These are phyloP conservation scores for Rubia occidens DNA, from an alignment of 305 asterid genomes.

Conservation along the genomic window DNA sequence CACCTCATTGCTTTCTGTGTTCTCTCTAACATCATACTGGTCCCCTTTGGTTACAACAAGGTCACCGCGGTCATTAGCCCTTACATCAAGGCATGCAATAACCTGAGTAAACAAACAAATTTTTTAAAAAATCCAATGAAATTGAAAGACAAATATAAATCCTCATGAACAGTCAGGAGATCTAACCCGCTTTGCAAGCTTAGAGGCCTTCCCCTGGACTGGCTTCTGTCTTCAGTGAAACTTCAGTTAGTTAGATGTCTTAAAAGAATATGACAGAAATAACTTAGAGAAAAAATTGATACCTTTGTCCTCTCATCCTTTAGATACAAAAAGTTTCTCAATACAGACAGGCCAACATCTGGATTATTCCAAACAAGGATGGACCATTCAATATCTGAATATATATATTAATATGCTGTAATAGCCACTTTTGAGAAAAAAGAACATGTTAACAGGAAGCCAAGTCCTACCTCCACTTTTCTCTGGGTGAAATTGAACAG, in stretches of 20 bases:
- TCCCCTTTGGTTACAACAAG: conserved; percentile 97
- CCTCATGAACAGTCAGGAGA: conserved; percentile 1
- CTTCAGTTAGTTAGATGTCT: conserved; percentile 32
- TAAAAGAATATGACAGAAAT: conserved; percentile 13
- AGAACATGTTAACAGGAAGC: neutral
- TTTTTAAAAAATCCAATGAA: neutral
- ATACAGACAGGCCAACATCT: conserved; percentile 86
- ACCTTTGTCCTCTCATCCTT: conserved; percentile 51
- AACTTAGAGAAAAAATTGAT: conserved; percentile 18
- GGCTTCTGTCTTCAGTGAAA: conserved; percentile 70
- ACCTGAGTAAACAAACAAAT: conserved; percentile 40
- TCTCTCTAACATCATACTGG: conserved; percentile 90
- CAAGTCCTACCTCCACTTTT: conserved; percentile 70
- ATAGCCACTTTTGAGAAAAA: too few species aligned
- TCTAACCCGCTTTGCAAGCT: conserved; percentile 92
- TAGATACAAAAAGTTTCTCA: conserved; percentile 70
- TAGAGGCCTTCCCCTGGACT: conserved; percentile 59
- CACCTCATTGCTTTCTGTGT: conserved; percentile 74
- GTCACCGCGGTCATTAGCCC: conserved; percentile 83
- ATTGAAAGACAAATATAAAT: neutral
- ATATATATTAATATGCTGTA: neutral
- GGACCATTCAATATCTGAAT: conserved; percentile 4
- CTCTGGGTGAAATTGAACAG: conserved; percentile 96
- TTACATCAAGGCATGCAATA: conserved; percentile 97
- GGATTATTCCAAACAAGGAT: conserved; percentile 19